These are phyloP conservation scores for Ustilago shanxiensis DNA, from an alignment of 1,284 basidiomycete genomes.

Conservation along the genomic window DNA sequence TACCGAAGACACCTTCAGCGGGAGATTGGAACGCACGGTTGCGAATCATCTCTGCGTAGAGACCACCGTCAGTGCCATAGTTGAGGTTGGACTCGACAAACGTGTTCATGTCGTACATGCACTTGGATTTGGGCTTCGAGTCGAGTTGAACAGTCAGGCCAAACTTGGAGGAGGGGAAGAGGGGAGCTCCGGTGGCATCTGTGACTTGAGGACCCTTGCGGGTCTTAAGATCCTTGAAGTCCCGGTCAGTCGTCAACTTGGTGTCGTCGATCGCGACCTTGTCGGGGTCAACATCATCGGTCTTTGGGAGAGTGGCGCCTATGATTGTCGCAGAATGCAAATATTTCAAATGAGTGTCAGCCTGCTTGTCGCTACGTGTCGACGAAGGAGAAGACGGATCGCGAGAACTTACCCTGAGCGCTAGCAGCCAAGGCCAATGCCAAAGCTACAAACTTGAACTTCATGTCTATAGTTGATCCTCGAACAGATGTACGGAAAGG, in stretches of 20 bases:
- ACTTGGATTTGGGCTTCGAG: conserved; percentile 35
- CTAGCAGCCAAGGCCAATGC: conserved; percentile 21
- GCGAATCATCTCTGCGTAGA: conserved; percentile 60
- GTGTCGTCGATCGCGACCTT: too few relatives aligned
- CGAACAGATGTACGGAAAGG: neutral
- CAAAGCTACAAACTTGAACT: conserved; percentile 25
- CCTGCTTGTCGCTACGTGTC: conserved; percentile 14
- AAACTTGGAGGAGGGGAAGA: neutral
- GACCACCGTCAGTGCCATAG: conserved; percentile 58
- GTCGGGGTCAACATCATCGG: neutral
- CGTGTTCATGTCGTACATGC: conserved; percentile 55
- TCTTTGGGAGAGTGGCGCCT: neutral
- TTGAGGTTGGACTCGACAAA: conserved; percentile 58
- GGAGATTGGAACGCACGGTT: conserved; percentile 57
- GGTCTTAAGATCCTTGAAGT: neutral
- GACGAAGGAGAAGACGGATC: neutral
- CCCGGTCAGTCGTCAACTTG: rapidly evolving
- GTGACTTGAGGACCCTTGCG: conserved; percentile 26
- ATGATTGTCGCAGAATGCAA: conserved; percentile 1
- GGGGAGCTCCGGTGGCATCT: conserved; percentile 14
- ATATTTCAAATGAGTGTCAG: neutral
- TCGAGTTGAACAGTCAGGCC: conserved; percentile 22
- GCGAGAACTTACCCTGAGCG: conserved; percentile 23
- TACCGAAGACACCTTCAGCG: conserved; percentile 28
- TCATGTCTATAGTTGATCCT: conserved; percentile 12